Percentiles rank a stretch among this genome's conserved stretches.
Evolutionary conservation across 768 basidiomycete species (phyloP).

Genomic region (Russula sp.): DNA sequence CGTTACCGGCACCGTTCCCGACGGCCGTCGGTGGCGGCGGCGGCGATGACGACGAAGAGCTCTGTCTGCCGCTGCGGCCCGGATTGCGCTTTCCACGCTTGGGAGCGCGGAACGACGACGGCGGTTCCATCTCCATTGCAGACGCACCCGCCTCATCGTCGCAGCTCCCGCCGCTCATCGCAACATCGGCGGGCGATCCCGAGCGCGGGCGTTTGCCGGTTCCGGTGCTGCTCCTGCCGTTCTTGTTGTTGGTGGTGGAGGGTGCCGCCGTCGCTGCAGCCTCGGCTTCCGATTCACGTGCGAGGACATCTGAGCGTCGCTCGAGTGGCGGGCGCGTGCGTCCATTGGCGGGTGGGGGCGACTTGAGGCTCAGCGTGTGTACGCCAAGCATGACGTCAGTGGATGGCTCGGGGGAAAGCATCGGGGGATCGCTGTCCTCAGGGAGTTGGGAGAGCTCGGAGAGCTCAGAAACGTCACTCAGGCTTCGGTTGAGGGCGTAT

Average conservation of each 20-base stretch:
- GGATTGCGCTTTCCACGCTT: slow-evolving; percentile 2
- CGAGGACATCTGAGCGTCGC: slow-evolving; percentile 18
- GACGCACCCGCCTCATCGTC: not conserved
- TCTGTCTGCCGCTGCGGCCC: not conserved
- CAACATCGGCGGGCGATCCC: not conserved
- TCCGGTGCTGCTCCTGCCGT: not conserved
- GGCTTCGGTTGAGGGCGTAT: not conserved
- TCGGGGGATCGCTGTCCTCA: slow-evolving; percentile 11
- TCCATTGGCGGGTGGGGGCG: not conserved
- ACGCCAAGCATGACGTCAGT: slow-evolving; percentile 8
- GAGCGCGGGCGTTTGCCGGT: too few relatives aligned
- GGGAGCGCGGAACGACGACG: not conserved
- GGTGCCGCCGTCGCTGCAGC: not conserved
- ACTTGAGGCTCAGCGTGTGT: not conserved
- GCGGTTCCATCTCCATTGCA: not conserved
- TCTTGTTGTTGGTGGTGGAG: not conserved
- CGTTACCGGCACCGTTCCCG: not conserved
- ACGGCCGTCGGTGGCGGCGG: not conserved
- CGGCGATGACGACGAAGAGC: not conserved
- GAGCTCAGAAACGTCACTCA: slow-evolving; percentile 13
- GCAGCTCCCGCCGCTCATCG: slow-evolving; percentile 2
- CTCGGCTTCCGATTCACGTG: slow-evolving; percentile 13
- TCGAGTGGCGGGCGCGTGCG: slow-evolving; percentile 9
- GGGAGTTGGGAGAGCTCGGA: slow-evolving; percentile 8
- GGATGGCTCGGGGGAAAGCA: slow-evolving; percentile 16